Evolutionary conservation across 169 alveolate genomes (phyloP), one percentile per base, ranked within the genome.

Genomic region (Plasmodium blacklocki): DNA sequence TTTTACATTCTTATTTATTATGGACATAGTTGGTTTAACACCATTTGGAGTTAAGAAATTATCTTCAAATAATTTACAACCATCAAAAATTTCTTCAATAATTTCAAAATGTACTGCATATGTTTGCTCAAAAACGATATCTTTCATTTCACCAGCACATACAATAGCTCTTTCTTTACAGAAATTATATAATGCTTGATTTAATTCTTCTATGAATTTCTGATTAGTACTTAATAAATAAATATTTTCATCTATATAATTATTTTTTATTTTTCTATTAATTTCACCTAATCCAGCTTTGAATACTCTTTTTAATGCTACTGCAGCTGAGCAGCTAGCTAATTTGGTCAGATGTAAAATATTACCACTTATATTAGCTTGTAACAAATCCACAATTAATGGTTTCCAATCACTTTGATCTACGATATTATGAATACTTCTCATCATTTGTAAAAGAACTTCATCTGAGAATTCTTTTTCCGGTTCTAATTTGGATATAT

Each of bases 381-480:
- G 97, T 54, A 96, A 93, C 2, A 96, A 74, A 88, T 95, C 98
- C 11, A 96, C 98, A 29, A 96, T 94, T 39, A 95, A 87, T 32
- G 98, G 98, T 80, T 96, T 95, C 98, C 98, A 96, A 80, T 96
- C 96, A 39, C 97, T 95, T 49, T 93, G 93, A 88, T 94, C 97
- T 52, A 96, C 96, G 47, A 96, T 97, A 83, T 95, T 96, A 39
- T 94, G 95, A 45, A 96, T 95, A 56, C 96, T 89, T 32, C 98
- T 88, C 93, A 96, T 88, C 98, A 96, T 96, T 93, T 96, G 97
- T 88, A 94, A 93, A 12, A 95, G 80, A 15, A 95, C 97, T 60
- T 95, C 96, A 67, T 94, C 88, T 71, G 95, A 92, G 64, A 93
- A 94, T 12, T 78, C 89, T 49, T 88, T 70, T 73, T 95, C 97